These are phyloP conservation scores for Diatrype stigma DNA, from an alignment of 2,329 filamentous ascomycete species.

Conservation along the genomic window DNA sequence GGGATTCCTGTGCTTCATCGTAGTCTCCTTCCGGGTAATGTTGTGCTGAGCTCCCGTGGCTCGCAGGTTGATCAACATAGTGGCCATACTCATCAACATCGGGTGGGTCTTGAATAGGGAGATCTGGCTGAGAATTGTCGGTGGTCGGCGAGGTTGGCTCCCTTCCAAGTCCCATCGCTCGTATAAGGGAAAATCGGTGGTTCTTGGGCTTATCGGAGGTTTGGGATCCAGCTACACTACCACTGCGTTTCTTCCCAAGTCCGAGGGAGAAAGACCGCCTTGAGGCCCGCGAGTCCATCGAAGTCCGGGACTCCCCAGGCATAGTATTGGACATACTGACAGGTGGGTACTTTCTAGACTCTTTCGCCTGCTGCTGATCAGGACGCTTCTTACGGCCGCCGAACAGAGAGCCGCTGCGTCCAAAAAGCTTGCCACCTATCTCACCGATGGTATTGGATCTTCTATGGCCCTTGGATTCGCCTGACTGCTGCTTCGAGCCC, in stretches of 20 bases:
- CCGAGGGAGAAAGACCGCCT: slow-evolving; percentile 68
- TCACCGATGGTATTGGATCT: slow-evolving; percentile 73
- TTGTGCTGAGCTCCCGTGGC: slow-evolving; percentile 16
- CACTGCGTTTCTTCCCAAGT: slow-evolving; percentile 66
- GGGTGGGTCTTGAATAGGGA: slow-evolving; percentile 48
- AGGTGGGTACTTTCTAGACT: slow-evolving; percentile 74
- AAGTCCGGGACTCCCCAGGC: slow-evolving; percentile 55
- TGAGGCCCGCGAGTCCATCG: slow-evolving; percentile 64
- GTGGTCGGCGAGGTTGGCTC: slow-evolving; percentile 44
- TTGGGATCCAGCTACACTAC: slow-evolving; percentile 58
- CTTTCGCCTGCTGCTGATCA: slow-evolving; percentile 44
- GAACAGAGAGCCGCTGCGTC: slow-evolving; percentile 77
- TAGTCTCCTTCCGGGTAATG: slow-evolving; percentile 36
- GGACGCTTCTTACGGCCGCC: slow-evolving; percentile 45
- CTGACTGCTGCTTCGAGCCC: slow-evolving; percentile 36
- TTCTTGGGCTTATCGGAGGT: slow-evolving; percentile 50
- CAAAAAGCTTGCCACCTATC: slow-evolving; percentile 80
- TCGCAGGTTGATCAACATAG: slow-evolving; percentile 27
- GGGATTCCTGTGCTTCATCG: slow-evolving; percentile 32
- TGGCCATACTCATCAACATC: slow-evolving; percentile 33
- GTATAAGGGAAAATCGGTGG: slow-evolving; percentile 69
- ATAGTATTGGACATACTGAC: slow-evolving; percentile 81
- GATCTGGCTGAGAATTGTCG: slow-evolving; percentile 46
- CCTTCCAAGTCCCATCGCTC: slow-evolving; percentile 57
- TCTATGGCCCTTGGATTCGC: slow-evolving; percentile 55